Evolutionary conservation across 2,329 filamentous ascomycete genomes (phyloP), one percentile per base, ranked within the genome.

Genomic region (Neonectria faginata): DNA sequence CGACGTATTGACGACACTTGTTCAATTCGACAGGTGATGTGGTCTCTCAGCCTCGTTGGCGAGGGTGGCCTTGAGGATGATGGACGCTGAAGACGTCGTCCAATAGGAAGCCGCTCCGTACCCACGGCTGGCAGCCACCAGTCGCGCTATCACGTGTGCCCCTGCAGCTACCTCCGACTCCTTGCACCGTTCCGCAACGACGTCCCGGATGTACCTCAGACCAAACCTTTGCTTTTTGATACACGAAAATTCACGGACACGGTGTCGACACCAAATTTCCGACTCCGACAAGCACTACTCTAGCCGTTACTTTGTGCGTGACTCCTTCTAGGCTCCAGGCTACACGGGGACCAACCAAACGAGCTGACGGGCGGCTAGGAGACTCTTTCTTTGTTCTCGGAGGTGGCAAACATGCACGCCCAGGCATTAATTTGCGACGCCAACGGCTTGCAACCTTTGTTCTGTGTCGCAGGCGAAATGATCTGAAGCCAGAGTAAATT

Each of bases 341-440:
- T 11, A 27, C 52, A 22, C 33, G 12, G 42, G 29, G 45, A n/a
- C 47, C 59, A 41, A 29, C 56, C 47, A 33, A 36, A 52, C 60
- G 64, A 47, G 22, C 50, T 60, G 47, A 60, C 48, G 55, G 41
- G 62, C 55, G 48, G 65, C 60, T 67, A 62, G 55, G 54, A 67
- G 59, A 63, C 71, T 62, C 60, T 65, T 70, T 73, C 71, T 73
- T 73, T 73, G 72, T 74, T 73, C 68, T 73, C 57, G 29, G 56
- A 36, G 52, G 47, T 70, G 67, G 62, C 72, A 72, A 73, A 71
- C 70, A 72, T 58, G 65, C 50, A 54, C 56, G 55, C 51, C 45
- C 55, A 41, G 50, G 47, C 48, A 58, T 70, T 60, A 66, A 64
- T 39, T 25, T 18, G 25, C 62, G 63, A 54, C 56, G 50, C 60